Evolutionary conservation across 805 yeast genomes (phyloP).

Genomic region (Dipodascus geniculatus): DNA sequence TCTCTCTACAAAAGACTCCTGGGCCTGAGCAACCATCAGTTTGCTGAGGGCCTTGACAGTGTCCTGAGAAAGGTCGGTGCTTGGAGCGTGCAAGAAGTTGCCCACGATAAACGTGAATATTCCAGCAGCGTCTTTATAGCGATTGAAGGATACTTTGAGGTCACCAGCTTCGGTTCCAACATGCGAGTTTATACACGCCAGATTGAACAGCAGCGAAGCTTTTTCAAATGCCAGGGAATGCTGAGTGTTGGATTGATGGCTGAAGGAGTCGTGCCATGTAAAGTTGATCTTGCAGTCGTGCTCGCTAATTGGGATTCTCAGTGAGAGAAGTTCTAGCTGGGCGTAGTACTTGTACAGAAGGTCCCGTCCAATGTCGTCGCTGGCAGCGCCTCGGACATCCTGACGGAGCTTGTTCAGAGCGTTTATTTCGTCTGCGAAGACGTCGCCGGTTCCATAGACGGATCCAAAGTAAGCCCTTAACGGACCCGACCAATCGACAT

Average conservation of each 20-base stretch:
- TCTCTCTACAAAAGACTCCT: constrained; percentile 65
- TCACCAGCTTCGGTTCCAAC: constrained; percentile 30
- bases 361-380: constrained; percentile 37
- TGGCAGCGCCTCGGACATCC: constrained; percentile 40
- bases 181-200: constrained; percentile 51
- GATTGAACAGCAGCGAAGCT: constrained; percentile 69
- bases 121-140: constrained; percentile 69
- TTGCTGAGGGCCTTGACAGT: constrained; percentile 52
- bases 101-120: constrained; percentile 59
- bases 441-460: constrained; percentile 51
- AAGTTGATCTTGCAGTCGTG: constrained; percentile 48
- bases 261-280: constrained; percentile 70
- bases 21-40: constrained; percentile 77
- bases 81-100: constrained; percentile 82
- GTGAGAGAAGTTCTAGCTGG: constrained; percentile 66
- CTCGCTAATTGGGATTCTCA: constrained; percentile 59
- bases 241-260: constrained; percentile 41
- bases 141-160: constrained; percentile 46
- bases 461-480: constrained; percentile 44
- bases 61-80: constrained; percentile 59
- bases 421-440: constrained; percentile 43
- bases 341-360: constrained; percentile 61
- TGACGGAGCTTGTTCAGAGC: constrained; percentile 47
- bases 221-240: constrained; percentile 80
- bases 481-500: constrained; percentile 55